phyloP scores from a whole-genome alignment of 441 rosid genomes.

The Manihot esculenta region DNA sequence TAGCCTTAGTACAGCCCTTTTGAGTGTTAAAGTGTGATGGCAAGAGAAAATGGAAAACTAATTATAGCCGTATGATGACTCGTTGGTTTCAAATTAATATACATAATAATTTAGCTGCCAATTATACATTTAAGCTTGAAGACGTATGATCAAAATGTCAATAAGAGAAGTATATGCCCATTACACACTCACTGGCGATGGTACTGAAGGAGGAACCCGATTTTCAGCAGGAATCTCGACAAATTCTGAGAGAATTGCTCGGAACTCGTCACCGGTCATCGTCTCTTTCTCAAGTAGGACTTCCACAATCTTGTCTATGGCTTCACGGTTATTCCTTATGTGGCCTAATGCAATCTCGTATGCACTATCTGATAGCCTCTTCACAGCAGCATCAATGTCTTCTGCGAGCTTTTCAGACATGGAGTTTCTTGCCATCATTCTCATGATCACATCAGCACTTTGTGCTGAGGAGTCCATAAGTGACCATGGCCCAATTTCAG shows the following conservation, averaged over 20 bases:
- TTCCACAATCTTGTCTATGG: slow-evolving; percentile 95
- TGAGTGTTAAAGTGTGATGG: no score
- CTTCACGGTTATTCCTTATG: slow-evolving; percentile 88
- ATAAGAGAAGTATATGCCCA: slow-evolving; percentile 20
- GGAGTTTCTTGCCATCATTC: slow-evolving; percentile 98
- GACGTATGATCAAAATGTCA: not conserved
- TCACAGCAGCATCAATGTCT: slow-evolving; percentile 77
- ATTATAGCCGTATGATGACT: no score
- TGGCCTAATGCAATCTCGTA: slow-evolving; percentile 74
- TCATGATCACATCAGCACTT: slow-evolving; percentile 86
- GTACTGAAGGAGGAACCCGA: slow-evolving; percentile 53
- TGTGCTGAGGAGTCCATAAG: slow-evolving; percentile 77
- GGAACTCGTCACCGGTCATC: slow-evolving; percentile 79
- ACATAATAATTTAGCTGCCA: not conserved
- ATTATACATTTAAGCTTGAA: slow-evolving; percentile 24
- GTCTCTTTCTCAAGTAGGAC: slow-evolving; percentile 89
- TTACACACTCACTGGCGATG: slow-evolving; percentile 57
- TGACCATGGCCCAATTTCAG: slow-evolving; percentile 98
- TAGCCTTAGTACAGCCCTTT: no score
- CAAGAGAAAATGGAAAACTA: no score
- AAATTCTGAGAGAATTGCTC: slow-evolving; percentile 87
- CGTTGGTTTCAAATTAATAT: no score
- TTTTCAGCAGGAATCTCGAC: slow-evolving; percentile 83
- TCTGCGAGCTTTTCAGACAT: slow-evolving; percentile 96
- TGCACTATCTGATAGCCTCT: slow-evolving; percentile 74